These are phyloP conservation scores for Gossypioides kirkii DNA, from an alignment of 345 rosid species.

Conservation along the genomic window DNA sequence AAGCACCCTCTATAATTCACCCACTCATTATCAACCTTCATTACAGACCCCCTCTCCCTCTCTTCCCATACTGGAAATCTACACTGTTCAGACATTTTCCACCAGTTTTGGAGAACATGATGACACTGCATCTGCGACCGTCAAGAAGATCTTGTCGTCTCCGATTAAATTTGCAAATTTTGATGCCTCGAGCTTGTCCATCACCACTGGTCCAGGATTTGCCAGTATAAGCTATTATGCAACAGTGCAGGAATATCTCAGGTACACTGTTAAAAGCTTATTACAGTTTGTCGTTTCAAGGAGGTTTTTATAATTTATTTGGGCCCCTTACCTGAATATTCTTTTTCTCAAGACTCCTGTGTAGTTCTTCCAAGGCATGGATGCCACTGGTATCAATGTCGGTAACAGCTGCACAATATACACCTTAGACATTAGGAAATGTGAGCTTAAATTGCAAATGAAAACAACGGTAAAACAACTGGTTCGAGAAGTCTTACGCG, in stretches of 20 bases:
- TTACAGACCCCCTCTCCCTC: background rate
- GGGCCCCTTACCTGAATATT: slow-evolving; percentile 49
- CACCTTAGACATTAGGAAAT: background rate
- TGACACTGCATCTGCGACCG: slow-evolving; percentile 80
- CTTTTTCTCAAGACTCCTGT: slow-evolving; percentile 61
- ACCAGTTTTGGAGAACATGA: slow-evolving; percentile 49
- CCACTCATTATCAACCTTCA: background rate
- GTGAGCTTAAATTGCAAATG: background rate
- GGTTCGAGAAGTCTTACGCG: slow-evolving; percentile 47
- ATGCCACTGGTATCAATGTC: slow-evolving; percentile 96
- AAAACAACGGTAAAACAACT: background rate
- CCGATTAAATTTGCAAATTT: slow-evolving; percentile 46
- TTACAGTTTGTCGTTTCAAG: background rate
- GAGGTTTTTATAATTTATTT: background rate
- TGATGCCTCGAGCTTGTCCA: slow-evolving; percentile 72
- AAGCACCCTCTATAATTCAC: background rate
- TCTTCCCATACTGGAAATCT: background rate
- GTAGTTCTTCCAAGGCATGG: slow-evolving; percentile 68
- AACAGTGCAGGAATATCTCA: slow-evolving; percentile 4
- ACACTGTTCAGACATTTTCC: slow-evolving; percentile 25
- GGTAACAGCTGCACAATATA: slow-evolving; percentile 52
- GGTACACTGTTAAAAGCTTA: slow-evolving; percentile 9
- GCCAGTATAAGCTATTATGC: slow-evolving; percentile 70
- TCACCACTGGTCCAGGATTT: slow-evolving; percentile 88
- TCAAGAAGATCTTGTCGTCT: slow-evolving; percentile 61